A percentile compares a stretch with the other conserved stretches of the same genome.
Conservation (phyloP, 441 rosid genomes). For the Gossypium lobatum region DNA sequence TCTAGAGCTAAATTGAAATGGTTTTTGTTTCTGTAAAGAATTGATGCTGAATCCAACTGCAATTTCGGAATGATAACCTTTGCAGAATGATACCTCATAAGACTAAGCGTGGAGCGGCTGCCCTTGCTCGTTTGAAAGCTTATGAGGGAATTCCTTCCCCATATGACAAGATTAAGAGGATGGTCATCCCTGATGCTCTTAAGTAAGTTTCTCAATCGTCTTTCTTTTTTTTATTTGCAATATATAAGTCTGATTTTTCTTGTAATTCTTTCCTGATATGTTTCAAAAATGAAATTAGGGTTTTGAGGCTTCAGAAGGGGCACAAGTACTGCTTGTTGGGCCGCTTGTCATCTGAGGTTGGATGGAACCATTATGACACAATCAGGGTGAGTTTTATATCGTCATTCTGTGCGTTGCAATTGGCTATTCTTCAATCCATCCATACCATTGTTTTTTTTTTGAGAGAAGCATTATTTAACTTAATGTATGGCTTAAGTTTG, state of each 20-base stretch:
- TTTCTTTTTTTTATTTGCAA: background rate
- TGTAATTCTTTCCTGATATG: background rate
- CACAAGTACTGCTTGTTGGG: slow-evolving; percentile 85
- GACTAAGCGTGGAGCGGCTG: slow-evolving; percentile 43
- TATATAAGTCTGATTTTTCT: background rate
- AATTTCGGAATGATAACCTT: background rate
- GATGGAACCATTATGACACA: slow-evolving; percentile 86
- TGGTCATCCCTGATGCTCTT: slow-evolving; percentile 51
- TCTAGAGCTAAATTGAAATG: no score
- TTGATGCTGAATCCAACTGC: no score
- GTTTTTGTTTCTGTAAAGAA: no score
- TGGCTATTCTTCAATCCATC: no score
- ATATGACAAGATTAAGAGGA: slow-evolving; percentile 38
- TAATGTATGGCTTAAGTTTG: no score
- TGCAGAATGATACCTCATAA: slow-evolving; percentile 45
- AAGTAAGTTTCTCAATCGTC: slow-evolving; percentile 21
- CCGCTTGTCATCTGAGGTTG: slow-evolving; percentile 64
- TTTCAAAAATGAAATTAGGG: slow-evolving; percentile 32
- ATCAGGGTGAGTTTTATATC: slow-evolving; percentile 31
- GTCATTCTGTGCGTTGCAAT: no score
- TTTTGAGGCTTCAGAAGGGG: slow-evolving; percentile 87
- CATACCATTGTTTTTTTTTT: no score
- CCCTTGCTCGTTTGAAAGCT: slow-evolving; percentile 41
- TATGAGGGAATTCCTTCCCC: slow-evolving; percentile 42
- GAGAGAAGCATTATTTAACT: no score